phyloP scores from a whole-genome alignment of 2,329 filamentous ascomycete genomes.

The Fusarium irregulare region DNA sequence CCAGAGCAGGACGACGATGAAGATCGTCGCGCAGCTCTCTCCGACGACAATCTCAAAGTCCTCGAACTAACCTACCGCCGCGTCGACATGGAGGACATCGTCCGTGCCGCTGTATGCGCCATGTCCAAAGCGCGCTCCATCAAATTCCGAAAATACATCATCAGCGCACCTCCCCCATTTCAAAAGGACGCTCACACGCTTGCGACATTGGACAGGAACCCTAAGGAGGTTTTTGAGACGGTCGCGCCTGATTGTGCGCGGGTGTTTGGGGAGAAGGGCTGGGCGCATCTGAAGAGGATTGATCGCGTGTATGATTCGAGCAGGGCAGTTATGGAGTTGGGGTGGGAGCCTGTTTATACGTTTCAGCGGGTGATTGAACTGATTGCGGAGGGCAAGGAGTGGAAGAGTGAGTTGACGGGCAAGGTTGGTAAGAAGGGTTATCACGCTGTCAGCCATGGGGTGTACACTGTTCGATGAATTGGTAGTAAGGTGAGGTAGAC shows the following conservation, averaged over 20 bases:
- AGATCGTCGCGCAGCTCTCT: conserved; percentile 51
- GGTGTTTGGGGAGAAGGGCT: conserved; percentile 50
- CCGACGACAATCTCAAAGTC: conserved; percentile 60
- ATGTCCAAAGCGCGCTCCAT: conserved; percentile 50
- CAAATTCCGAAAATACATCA: conserved; percentile 56
- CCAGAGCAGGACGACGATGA: conserved; percentile 61
- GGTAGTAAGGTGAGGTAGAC: background rate
- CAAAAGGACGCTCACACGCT: conserved; percentile 47
- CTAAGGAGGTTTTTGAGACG: conserved; percentile 47
- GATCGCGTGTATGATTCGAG: conserved; percentile 60
- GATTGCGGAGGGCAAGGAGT: conserved; percentile 51
- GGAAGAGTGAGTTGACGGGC: conserved; percentile 54
- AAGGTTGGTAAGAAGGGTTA: conserved; percentile 59
- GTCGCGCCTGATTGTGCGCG: conserved; percentile 44
- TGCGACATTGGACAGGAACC: conserved; percentile 49
- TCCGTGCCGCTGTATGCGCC: conserved; percentile 54
- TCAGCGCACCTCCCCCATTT: conserved; percentile 59
- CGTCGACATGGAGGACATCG: conserved; percentile 58
- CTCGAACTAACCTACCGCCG: conserved; percentile 60
- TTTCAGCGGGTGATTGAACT: conserved; percentile 52
- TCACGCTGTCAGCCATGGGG: conserved; percentile 55
- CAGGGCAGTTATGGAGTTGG: conserved; percentile 55
- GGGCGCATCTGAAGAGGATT: conserved; percentile 53
- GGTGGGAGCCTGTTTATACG: conserved; percentile 57
- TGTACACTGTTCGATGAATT: conserved; percentile 54